Evolutionary conservation across 2,329 filamentous ascomycete genomes (phyloP).

Genomic region (Leptodontidium sp.): DNA sequence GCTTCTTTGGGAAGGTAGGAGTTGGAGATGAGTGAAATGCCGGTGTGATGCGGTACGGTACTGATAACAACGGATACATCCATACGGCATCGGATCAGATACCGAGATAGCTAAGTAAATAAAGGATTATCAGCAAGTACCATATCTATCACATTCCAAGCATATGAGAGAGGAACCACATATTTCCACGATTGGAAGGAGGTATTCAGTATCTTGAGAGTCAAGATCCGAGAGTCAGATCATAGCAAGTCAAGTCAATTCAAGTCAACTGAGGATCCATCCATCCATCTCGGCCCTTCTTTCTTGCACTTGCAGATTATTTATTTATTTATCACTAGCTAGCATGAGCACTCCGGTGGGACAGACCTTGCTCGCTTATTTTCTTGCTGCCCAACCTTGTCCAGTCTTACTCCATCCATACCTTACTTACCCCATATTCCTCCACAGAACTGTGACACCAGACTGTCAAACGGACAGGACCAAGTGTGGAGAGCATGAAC

Average conservation of each 20-base stretch:
- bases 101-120: neutral
- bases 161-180: neutral
- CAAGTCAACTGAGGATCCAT: neutral
- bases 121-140: no score
- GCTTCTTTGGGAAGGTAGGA: slow-evolving; percentile 12
- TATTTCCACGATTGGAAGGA: slow-evolving; percentile 9
- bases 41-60: neutral
- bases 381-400: slow-evolving; percentile 14
- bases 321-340: neutral
- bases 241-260: neutral
- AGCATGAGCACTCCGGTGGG: neutral
- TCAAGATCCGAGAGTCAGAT: neutral
- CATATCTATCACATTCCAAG: neutral
- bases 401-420: neutral
- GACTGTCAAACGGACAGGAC: neutral
- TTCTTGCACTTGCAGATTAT: slow-evolving; percentile 16
- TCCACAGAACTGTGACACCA: neutral
- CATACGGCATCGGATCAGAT: neutral
- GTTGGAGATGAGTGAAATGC: neutral
- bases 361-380: neutral
- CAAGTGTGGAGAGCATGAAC: slow-evolving; percentile 12
- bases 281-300: slow-evolving; percentile 9
- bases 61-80: neutral
- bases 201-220: neutral
- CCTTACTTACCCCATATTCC: neutral